These are phyloP conservation scores for Cymbomonas tetramitiformis DNA, from an alignment of 139 green algal species.

Conservation along the genomic window DNA sequence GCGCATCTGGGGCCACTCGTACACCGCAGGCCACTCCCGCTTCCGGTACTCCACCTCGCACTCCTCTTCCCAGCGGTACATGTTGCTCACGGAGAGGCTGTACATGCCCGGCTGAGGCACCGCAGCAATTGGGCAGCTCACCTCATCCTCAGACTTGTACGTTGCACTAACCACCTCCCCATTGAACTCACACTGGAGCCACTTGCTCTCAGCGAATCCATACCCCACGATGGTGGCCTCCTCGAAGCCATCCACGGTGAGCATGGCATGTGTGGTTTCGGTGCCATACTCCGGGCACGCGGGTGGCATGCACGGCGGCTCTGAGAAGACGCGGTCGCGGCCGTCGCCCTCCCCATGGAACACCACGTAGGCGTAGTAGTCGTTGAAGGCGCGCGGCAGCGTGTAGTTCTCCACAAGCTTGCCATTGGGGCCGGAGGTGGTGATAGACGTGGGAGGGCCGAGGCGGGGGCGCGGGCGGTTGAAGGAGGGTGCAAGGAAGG, in stretches of 20 bases:
- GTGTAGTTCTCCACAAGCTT: background rate
- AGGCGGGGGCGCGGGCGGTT: background rate
- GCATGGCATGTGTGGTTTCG: too few relatives aligned
- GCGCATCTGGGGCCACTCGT: background rate
- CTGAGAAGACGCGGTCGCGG: background rate
- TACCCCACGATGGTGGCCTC: conserved; percentile 12
- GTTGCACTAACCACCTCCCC: conserved; percentile 1
- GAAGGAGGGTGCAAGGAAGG: conserved; percentile 18
- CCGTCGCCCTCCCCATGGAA: background rate
- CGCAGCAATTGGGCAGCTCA: conserved; percentile 7
- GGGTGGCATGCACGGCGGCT: conserved; percentile 3
- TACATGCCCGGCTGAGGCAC: conserved; percentile 1
- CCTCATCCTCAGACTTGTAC: conserved; percentile 2
- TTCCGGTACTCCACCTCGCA: background rate
- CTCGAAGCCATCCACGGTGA: conserved; percentile 10
- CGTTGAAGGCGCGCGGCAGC: too few relatives aligned
- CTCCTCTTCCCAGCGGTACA: too few relatives aligned
- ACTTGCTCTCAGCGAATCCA: conserved; percentile 16
- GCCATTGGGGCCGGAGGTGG: background rate
- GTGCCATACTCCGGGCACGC: background rate
- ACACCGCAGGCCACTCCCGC: background rate
- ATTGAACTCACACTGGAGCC: conserved; percentile 12
- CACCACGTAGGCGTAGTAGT: too few relatives aligned
- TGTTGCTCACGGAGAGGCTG: conserved; percentile 13
- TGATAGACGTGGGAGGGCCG: background rate